These are phyloP conservation scores for Citrullus amarus DNA, from an alignment of 306 rosid species.

Conservation along the genomic window DNA sequence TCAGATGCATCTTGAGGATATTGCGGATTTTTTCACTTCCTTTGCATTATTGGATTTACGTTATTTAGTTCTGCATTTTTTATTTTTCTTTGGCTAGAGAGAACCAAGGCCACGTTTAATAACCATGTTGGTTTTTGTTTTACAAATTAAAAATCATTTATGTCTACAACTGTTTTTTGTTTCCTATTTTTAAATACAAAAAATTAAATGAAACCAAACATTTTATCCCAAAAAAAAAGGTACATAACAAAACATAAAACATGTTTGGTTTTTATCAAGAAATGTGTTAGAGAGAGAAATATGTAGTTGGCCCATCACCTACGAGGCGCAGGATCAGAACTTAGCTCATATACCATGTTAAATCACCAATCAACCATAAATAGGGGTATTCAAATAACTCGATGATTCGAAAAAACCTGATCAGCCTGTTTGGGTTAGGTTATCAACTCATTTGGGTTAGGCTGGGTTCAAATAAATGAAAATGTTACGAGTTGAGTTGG, in stretches of 20 bases:
- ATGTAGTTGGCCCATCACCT: too few relatives aligned
- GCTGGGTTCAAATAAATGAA: too few relatives aligned
- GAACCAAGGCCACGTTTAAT: background rate
- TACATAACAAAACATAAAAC: background rate
- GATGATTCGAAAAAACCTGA: too few relatives aligned
- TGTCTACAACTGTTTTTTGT: background rate
- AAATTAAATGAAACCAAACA: background rate
- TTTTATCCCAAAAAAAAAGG: too few relatives aligned
- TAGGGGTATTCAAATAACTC: too few relatives aligned
- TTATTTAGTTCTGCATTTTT: background rate
- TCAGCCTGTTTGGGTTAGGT: too few relatives aligned
- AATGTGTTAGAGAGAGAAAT: background rate
- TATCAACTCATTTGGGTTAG: too few relatives aligned
- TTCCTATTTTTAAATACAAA: background rate
- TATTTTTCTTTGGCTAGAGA: background rate
- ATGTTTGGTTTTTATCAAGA: background rate
- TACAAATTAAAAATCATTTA: background rate
- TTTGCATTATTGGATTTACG: background rate
- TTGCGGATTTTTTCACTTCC: background rate
- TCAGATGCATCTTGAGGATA: background rate
- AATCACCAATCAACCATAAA: too few relatives aligned
- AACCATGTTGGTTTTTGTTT: background rate
- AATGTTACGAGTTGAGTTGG: too few relatives aligned
- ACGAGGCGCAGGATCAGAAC: too few relatives aligned
- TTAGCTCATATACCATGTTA: too few relatives aligned